Evolutionary conservation across 345 rosid species (phyloP).

Genomic region (Rhodamnia argentea): DNA sequence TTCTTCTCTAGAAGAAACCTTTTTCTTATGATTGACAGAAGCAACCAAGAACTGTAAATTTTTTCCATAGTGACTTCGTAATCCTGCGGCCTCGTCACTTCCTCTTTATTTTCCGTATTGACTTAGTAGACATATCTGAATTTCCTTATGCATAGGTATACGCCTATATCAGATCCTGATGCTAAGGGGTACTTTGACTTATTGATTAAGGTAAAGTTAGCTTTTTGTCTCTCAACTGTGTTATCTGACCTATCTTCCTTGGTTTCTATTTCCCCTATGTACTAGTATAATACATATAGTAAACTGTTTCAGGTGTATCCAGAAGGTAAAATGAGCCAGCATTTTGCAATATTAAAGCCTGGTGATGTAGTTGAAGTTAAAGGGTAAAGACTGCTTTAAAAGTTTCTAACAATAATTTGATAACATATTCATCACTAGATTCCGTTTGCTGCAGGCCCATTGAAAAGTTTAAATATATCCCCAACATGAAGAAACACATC

Average conservation of each 20-base stretch:
- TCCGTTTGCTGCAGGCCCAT: constrained; percentile 62
- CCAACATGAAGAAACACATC: constrained; percentile 94
- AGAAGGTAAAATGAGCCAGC: constrained; percentile 98
- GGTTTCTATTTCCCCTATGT: background rate
- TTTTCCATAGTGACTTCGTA: background rate
- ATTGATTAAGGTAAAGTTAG: constrained; percentile 63
- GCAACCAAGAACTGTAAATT: background rate
- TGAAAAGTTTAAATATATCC: constrained; percentile 78
- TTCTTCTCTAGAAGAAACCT: background rate
- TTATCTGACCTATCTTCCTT: background rate
- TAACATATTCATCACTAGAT: background rate
- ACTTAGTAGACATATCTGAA: background rate
- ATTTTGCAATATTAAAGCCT: constrained; percentile 86
- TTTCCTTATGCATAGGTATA: constrained; percentile 45
- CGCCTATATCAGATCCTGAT: constrained; percentile 92
- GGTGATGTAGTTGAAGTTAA: constrained; percentile 88
- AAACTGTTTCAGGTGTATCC: constrained; percentile 66
- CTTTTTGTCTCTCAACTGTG: background rate
- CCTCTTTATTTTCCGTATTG: background rate
- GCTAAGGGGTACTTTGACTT: constrained; percentile 84
- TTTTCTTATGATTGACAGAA: background rate
- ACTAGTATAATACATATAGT: background rate
- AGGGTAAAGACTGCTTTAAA: constrained; percentile 36
- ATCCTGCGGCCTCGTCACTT: background rate
- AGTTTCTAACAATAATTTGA: background rate